Conservation (phyloP, 2,329 filamentous ascomycete species). For the Lachnellula cervina region DNA sequence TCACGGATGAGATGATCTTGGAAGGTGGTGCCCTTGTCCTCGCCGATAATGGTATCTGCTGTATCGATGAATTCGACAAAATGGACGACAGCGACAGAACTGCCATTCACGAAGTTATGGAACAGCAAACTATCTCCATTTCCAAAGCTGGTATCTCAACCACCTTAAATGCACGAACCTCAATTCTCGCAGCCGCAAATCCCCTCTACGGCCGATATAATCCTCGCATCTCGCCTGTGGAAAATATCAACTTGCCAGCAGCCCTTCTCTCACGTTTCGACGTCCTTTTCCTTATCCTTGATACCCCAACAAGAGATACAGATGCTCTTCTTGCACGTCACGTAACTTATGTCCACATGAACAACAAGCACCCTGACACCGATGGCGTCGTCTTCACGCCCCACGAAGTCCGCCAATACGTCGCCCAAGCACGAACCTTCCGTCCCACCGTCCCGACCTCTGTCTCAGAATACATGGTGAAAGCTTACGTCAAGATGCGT, state of each 20-base stretch:
- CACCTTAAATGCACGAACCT: constrained; percentile 91
- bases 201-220: constrained; percentile 98
- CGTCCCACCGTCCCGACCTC: constrained; percentile 78
- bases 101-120: constrained; percentile 83
- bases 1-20: constrained; percentile 73
- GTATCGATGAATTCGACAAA: constrained; percentile 82
- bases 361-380: constrained; percentile 86
- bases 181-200: constrained; percentile 93
- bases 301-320: constrained; percentile 82
- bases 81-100: constrained; percentile 77
- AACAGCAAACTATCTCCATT: constrained; percentile 80
- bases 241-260: constrained; percentile 99
- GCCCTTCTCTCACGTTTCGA: constrained; percentile 96
- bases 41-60: constrained; percentile 78
- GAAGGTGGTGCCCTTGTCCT: constrained; percentile 76
- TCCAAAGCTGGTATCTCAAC: constrained; percentile 94
- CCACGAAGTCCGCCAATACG: constrained; percentile 91
- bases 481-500: constrained; percentile 91
- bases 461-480: constrained; percentile 94
- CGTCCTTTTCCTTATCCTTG: constrained; percentile 91
- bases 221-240: constrained; percentile 90
- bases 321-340: constrained; percentile 94
- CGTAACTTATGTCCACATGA: constrained; percentile 95
- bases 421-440: constrained; percentile 86
- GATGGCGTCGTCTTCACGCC: constrained; percentile 77